Conservation (phyloP, 164 flowering plant genomes). For the Warburgia ugandensis region DNA sequence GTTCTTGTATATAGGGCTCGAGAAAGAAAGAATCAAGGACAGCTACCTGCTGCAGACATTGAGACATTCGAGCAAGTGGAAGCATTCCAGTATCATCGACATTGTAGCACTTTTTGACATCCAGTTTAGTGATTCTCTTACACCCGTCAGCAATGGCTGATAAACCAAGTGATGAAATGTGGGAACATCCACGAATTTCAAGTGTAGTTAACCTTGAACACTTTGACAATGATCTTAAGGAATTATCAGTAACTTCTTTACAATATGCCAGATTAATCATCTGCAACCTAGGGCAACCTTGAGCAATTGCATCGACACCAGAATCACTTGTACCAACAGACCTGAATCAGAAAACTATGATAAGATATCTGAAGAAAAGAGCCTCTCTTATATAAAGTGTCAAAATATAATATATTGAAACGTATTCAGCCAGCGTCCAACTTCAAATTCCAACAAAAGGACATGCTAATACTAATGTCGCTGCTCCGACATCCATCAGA, state of each 20-base stretch:
- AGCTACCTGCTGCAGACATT: constrained; percentile 67
- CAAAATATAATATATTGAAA: neutral
- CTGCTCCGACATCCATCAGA: neutral
- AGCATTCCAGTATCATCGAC: constrained; percentile 76
- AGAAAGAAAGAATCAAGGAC: neutral
- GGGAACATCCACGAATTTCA: constrained; percentile 72
- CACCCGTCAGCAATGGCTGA: constrained; percentile 65
- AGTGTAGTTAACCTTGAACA: constrained; percentile 51
- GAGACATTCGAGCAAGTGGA: constrained; percentile 63
- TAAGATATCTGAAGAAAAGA: neutral
- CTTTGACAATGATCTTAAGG: constrained; percentile 53
- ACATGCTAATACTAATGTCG: neutral
- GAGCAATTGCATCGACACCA: constrained; percentile 56
- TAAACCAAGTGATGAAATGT: constrained; percentile 58
- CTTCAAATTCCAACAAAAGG: neutral
- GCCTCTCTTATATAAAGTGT: neutral
- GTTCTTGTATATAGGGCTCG: neutral
- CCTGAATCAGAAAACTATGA: constrained; percentile 26
- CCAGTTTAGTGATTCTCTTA: constrained; percentile 53
- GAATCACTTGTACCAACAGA: constrained; percentile 54
- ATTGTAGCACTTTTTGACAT: constrained; percentile 66
- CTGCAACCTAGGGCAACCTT: constrained; percentile 60
- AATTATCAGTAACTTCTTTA: constrained; percentile 50
- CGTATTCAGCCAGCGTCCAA: neutral
- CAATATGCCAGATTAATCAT: constrained; percentile 71